Evolutionary conservation across 148 eudicot genomes (phyloP), one percentile per base, ranked within the genome.

Genomic region (Chenopodium formosanum): DNA sequence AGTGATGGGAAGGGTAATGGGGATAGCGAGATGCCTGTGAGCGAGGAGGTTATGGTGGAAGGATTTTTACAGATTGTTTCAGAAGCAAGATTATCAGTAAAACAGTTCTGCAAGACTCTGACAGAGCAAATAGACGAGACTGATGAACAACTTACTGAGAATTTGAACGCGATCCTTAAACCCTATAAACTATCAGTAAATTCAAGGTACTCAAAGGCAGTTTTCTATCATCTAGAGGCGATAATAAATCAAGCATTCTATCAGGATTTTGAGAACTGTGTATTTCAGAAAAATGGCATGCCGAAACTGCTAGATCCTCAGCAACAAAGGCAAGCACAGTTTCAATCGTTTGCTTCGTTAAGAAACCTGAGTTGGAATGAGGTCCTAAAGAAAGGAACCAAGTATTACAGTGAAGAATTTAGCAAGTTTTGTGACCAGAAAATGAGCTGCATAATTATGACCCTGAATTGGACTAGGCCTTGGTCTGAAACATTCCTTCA

Each of bases 401-500:
- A 94, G 79, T 94, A 89, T 76, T 92, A 96, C 79, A 94, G 98
- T 70, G 95, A 96, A 56, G 98, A 94, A 29, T 91, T 96, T 76
- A 94, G 99, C 78, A 88, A 84, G 81, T 96, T 96, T n/a, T 96
- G 99, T 79, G 99, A 96, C 82, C 93, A 90, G 85, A 96, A 94
- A 82, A 96, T 96, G 99, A 92, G 92, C 80, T 85, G 87, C 66
- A 85, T 96, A 7, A 83, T 91, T 32, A 50, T 81, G n/a, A 85
- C 89, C 7, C 85, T 96, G 25, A 91, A 87, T 79, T 92, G 94
- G 98, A 96, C 87, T 31, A 91, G 87, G 53, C 92, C 97, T 16
- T 96, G 99, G 99, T 86, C 99, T 8, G 97, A 96, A 82, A 89
- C 90, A 82, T 87, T 96, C n/a, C 93, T 96, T 10, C 97, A 96